Conservation (phyloP, 805 yeast species). For the Candida glaebosa region DNA sequence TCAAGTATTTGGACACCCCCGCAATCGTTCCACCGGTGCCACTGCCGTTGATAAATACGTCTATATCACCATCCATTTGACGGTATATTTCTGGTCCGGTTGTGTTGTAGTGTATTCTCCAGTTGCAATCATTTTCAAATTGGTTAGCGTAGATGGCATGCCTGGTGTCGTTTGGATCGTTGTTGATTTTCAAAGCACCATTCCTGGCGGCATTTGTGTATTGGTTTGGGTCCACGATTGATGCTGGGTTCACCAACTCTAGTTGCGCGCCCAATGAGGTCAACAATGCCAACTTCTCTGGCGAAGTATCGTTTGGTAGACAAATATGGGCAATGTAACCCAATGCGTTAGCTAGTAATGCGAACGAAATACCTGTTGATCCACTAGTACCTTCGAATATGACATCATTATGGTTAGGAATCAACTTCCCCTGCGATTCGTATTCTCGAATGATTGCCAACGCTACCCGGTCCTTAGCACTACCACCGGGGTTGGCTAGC, state of each 20-base stretch:
- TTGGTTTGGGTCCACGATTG: constrained; percentile 90
- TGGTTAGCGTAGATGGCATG: constrained; percentile 90
- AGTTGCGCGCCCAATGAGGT: constrained; percentile 75
- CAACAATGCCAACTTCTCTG: constrained; percentile 73
- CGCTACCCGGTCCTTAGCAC: constrained; percentile 94
- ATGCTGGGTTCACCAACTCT: constrained; percentile 88
- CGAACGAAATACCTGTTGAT: constrained; percentile 92
- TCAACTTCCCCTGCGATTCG: constrained; percentile 55
- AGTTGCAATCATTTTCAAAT: constrained; percentile 88
- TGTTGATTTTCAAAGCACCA: constrained; percentile 53
- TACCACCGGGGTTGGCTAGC: constrained; percentile 86
- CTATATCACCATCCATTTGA: constrained; percentile 65
- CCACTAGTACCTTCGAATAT: constrained; percentile 97
- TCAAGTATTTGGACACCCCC: constrained; percentile 78
- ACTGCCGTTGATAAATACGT: constrained; percentile 83
- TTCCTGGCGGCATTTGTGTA: constrained; percentile 84
- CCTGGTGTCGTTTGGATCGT: constrained; percentile 31
- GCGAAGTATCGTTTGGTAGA: constrained; percentile 88
- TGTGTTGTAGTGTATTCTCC: constrained; percentile 75
- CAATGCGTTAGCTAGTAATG: constrained; percentile 80
- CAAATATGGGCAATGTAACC: constrained; percentile 94
- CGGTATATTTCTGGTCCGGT: constrained; percentile 92
- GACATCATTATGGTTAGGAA: constrained; percentile 60
- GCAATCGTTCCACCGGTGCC: constrained; percentile 98
- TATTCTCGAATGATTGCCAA: constrained; percentile 72